Evolutionary conservation across 495 filamentous ascomycete genomes (phyloP).

Genomic region (Bryoglossum gracile): DNA sequence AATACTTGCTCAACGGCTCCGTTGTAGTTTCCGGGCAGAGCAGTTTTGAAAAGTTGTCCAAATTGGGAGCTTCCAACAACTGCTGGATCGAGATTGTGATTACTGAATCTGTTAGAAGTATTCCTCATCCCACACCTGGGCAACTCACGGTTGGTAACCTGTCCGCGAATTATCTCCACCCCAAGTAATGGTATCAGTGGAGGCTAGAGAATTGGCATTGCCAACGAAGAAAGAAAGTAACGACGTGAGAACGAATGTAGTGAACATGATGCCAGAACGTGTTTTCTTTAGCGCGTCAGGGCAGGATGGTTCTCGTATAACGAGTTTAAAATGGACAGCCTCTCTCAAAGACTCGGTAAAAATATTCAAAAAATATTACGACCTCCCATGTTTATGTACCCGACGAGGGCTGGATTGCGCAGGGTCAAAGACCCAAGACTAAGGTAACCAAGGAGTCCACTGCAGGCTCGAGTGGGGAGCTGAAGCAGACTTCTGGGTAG

Average conservation of each 20-base stretch:
- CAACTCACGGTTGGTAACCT: slow-evolving; percentile 35
- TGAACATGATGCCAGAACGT: slow-evolving; percentile 14
- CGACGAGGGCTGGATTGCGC: too few relatives aligned
- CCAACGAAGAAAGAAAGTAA: slow-evolving; percentile 17
- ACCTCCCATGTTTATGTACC: too few relatives aligned
- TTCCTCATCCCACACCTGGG: not conserved
- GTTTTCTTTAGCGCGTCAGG: not conserved
- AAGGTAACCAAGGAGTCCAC: too few relatives aligned
- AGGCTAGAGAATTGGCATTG: slow-evolving; percentile 20
- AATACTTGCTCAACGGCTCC: slow-evolving; percentile 33
- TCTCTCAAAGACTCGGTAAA: too few relatives aligned
- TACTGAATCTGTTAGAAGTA: slow-evolving; percentile 21
- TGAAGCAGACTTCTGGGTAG: too few relatives aligned
- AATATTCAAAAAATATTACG: too few relatives aligned
- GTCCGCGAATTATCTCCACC: slow-evolving; percentile 39
- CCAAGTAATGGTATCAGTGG: slow-evolving; percentile 41
- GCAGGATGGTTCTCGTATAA: not conserved
- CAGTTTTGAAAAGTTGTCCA: slow-evolving; percentile 36
- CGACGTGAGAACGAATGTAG: slow-evolving; percentile 10
- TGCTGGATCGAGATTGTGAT: slow-evolving; percentile 42
- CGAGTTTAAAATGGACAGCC: not conserved
- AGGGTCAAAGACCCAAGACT: too few relatives aligned
- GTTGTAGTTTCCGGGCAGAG: slow-evolving; percentile 32
- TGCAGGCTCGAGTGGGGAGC: too few relatives aligned
- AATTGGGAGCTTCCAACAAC: slow-evolving; percentile 35